These are phyloP conservation scores for Linnemannia hyalina DNA, from an alignment of 192 early-diverging fungal genomes.

Conservation along the genomic window DNA sequence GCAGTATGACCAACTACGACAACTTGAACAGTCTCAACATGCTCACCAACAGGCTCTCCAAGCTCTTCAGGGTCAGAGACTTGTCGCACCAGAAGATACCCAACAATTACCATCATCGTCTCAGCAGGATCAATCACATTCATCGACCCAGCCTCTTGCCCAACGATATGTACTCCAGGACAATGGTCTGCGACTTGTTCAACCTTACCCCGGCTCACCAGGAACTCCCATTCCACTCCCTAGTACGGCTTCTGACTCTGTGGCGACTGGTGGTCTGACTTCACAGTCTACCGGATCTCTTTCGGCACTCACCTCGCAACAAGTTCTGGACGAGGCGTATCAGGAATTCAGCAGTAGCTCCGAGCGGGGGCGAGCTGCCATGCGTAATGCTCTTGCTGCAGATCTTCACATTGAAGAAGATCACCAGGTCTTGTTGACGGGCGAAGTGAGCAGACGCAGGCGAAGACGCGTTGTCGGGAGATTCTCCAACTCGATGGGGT, in stretches of 20 bases:
- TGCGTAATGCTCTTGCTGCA: constrained; percentile 35
- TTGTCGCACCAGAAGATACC: constrained; percentile 9
- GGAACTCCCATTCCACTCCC: constrained; percentile 1
- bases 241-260: background rate
- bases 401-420: constrained; percentile 45
- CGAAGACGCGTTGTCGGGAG: constrained; percentile 28
- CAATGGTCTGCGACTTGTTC: constrained; percentile 36
- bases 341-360: constrained; percentile 39
- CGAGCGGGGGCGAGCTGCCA: constrained; percentile 28
- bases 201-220: constrained; percentile 15
- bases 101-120: constrained; percentile 9
- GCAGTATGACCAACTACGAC: background rate
- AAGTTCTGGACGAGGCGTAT: constrained; percentile 18
- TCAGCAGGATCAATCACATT: constrained; percentile 1
- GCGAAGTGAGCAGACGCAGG: constrained; percentile 46
- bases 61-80: constrained; percentile 17
- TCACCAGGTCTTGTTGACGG: constrained; percentile 31
- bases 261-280: background rate
- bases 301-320: background rate
- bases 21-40: constrained; percentile 6
- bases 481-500: constrained; percentile 12
- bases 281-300: background rate
- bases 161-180: constrained; percentile 29
- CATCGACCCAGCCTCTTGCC: background rate
- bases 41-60: constrained; percentile 4